Conservation (phyloP, 345 rosid species). For the Lagerstroemia speciosa region DNA sequence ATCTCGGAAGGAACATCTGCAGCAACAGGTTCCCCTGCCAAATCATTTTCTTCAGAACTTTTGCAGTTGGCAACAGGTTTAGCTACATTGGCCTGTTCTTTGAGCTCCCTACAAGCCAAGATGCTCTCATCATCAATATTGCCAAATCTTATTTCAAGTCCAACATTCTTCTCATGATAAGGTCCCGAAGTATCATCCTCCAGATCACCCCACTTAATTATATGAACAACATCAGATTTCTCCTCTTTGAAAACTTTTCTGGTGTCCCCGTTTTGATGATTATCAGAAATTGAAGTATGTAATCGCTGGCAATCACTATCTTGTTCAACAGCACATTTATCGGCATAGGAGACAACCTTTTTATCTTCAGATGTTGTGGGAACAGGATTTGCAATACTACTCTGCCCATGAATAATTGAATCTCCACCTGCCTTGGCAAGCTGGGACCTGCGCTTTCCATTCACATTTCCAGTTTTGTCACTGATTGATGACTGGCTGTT, state of each 20-base stretch:
- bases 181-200: conserved; percentile 35
- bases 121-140: conserved; percentile 21
- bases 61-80: conserved; percentile 13
- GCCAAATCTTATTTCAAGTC: conserved; percentile 27
- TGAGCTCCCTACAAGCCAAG: conserved; percentile 19
- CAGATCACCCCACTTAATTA: conserved; percentile 54
- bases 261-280: conserved; percentile 11
- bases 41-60: conserved; percentile 13
- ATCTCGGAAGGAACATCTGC: conserved; percentile 11
- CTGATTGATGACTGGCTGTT: conserved; percentile 15
- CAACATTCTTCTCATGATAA: conserved; percentile 21
- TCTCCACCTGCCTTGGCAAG: conserved; percentile 18
- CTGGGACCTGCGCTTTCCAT: conserved; percentile 21
- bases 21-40: conserved; percentile 13
- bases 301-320: conserved; percentile 15
- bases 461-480: conserved; percentile 21
- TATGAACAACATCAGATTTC: conserved; percentile 25
- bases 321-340: conserved; percentile 20
- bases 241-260: conserved; percentile 11
- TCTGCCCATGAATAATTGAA: conserved; percentile 8
- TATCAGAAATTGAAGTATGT: conserved; percentile 14
- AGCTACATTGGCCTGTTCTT: conserved; percentile 14
- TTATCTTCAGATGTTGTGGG: conserved; percentile 15
- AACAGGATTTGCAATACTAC: conserved; percentile 19
- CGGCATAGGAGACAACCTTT: conserved; percentile 8